Conservation (phyloP, 257 asterid genomes). For the Scutellaria baicalensis region DNA sequence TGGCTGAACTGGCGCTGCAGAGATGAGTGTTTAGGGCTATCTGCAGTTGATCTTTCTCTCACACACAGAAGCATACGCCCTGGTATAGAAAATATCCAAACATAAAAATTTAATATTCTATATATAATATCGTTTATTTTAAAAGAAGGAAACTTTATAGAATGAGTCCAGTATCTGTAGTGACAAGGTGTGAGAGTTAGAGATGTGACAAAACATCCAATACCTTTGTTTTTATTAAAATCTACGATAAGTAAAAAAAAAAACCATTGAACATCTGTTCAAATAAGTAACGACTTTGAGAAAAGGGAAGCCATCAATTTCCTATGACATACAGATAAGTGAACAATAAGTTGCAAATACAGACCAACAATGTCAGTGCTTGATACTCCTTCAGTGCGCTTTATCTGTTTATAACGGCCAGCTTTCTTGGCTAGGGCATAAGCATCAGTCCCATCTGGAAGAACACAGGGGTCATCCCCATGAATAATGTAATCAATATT, state of each 20-base stretch:
- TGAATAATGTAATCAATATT: constrained; percentile 86
- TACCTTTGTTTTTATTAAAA: neutral
- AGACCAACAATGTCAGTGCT: constrained; percentile 94
- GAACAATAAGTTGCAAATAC: constrained; percentile 18
- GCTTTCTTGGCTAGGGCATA: constrained; percentile 95
- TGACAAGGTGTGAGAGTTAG: neutral
- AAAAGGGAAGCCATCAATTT: neutral
- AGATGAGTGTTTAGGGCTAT: constrained; percentile 69
- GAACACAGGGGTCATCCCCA: constrained; percentile 95
- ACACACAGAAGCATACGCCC: constrained; percentile 99
- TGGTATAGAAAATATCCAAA: constrained; percentile 21
- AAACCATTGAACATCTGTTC: neutral
- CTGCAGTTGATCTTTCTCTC: constrained; percentile 81
- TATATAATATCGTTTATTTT: neutral
- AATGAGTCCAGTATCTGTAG: neutral
- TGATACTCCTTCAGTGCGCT: constrained; percentile 95
- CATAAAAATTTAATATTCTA: neutral
- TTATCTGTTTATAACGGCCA: constrained; percentile 91
- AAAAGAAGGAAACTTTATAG: too few relatives aligned
- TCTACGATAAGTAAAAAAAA: neutral
- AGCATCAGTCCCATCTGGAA: constrained; percentile 94
- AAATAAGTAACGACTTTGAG: neutral
- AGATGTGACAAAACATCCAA: neutral
- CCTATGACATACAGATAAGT: neutral
- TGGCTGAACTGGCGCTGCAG: constrained; percentile 94